Evolutionary conservation across 768 basidiomycete genomes (phyloP).

Genomic region (Mycena floridula): DNA sequence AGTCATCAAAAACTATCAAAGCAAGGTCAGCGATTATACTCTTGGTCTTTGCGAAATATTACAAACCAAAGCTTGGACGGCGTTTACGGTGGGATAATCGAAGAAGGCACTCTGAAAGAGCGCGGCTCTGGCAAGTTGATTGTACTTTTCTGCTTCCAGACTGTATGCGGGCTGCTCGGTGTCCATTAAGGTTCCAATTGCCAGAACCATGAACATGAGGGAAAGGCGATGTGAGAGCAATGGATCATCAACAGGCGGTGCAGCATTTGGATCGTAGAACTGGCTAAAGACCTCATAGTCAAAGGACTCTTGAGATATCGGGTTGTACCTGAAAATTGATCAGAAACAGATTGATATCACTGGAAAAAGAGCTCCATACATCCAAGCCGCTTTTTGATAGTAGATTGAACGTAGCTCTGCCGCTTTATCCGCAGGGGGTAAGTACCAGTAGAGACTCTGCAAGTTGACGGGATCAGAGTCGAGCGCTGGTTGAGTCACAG

Average conservation of each 20-base stretch:
- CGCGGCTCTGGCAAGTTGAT: slow-evolving; percentile 59
- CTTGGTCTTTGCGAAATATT: not conserved
- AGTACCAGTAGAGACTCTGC: slow-evolving; percentile 60
- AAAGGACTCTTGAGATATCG: slow-evolving; percentile 54
- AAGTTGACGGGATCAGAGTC: slow-evolving; percentile 41
- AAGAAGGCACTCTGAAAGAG: slow-evolving; percentile 60
- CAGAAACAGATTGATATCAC: slow-evolving; percentile 9
- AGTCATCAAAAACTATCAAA: slow-evolving; percentile 56
- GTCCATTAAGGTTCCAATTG: slow-evolving; percentile 62
- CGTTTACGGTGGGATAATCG: slow-evolving; percentile 61
- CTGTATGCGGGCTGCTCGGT: slow-evolving; percentile 49
- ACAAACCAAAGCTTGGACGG: slow-evolving; percentile 62
- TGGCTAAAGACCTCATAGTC: slow-evolving; percentile 51
- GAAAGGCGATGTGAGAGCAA: slow-evolving; percentile 55
- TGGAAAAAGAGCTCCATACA: slow-evolving; percentile 36
- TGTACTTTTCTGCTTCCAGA: slow-evolving; percentile 64
- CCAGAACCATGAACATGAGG: slow-evolving; percentile 60
- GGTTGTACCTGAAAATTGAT: slow-evolving; percentile 50
- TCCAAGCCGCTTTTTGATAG: slow-evolving; percentile 64
- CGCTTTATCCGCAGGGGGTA: slow-evolving; percentile 57
- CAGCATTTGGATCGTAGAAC: slow-evolving; percentile 45
- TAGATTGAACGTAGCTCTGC: slow-evolving; percentile 56
- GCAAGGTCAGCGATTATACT: not conserved
- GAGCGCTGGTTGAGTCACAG: slow-evolving; percentile 25
- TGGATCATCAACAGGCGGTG: slow-evolving; percentile 42